Conservation (phyloP, 106 monocot genomes). For the Hemerocallis citrina region DNA sequence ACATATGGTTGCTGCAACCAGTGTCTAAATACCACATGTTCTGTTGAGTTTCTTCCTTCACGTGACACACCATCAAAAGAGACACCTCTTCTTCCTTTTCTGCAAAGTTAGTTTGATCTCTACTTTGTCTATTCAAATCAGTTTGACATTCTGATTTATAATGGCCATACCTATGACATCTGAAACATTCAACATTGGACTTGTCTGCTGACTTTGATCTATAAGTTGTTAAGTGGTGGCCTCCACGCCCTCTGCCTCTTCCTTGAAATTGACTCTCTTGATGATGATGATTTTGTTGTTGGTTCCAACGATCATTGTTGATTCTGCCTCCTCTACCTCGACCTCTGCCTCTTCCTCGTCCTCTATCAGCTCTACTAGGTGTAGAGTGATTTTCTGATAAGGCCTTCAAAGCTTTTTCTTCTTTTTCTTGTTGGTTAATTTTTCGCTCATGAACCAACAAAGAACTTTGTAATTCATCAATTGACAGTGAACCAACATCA, state of each 20-base stretch:
- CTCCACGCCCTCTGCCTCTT: too few relatives aligned
- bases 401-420: neutral
- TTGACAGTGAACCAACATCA: neutral
- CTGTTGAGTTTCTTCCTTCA: too few relatives aligned
- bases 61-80: conserved; percentile 5
- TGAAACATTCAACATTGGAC: neutral
- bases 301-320: too few relatives aligned
- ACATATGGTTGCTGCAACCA: conserved; percentile 8
- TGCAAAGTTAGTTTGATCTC: neutral
- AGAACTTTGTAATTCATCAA: neutral
- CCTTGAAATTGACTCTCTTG: too few relatives aligned
- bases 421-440: neutral
- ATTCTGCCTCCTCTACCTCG: too few relatives aligned
- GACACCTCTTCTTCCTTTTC: conserved; percentile 2
- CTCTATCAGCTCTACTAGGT: neutral
- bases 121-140: neutral
- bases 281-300: too few relatives aligned
- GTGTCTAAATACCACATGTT: conserved; percentile 16
- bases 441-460: too few relatives aligned
- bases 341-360: neutral
- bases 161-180: conserved; percentile 3
- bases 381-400: neutral
- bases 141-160: conserved; percentile 3
- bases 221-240: too few relatives aligned
- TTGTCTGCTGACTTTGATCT: neutral